These are phyloP conservation scores for Austroboletus festivus DNA, from an alignment of 768 basidiomycete species.

Conservation along the genomic window DNA sequence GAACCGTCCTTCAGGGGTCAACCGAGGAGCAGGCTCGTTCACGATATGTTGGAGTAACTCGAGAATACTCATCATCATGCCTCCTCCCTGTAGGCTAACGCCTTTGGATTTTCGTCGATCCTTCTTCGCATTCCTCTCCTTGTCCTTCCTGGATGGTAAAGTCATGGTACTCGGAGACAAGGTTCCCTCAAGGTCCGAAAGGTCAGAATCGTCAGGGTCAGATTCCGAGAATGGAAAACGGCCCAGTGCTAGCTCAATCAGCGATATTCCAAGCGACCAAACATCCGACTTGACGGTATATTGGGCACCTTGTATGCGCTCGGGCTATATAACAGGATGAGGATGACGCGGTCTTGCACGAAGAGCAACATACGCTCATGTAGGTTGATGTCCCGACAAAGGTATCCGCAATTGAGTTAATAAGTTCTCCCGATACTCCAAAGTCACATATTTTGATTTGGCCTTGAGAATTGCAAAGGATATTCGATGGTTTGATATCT, in stretches of 20 bases:
- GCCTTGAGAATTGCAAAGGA: conserved; percentile 89
- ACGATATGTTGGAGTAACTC: conserved; percentile 98
- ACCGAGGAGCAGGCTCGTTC: conserved; percentile 91
- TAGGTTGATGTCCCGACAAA: conserved; percentile 99
- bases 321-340: conserved; percentile 60
- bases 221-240: conserved; percentile 95
- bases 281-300: conserved; percentile 99
- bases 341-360: conserved; percentile 10
- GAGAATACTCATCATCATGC: conserved; percentile 97
- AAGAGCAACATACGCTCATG: conserved; percentile 80
- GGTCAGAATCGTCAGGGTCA: conserved; percentile 68
- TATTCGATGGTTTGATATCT: conserved; percentile 99
- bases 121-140: conserved; percentile 55
- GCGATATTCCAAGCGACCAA: conserved; percentile 95
- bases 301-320: conserved; percentile 97
- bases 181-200: conserved; percentile 77
- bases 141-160: conserved; percentile 38
- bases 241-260: conserved; percentile 95
- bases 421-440: conserved; percentile 96
- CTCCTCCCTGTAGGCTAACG: conserved; percentile 89
- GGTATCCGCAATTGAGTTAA: conserved; percentile 98
- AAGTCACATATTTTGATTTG: conserved; percentile 99
- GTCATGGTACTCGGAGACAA: conserved; percentile 65
- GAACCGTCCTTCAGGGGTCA: conserved; percentile 73
- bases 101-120: conserved; percentile 88